Percentiles rank a stretch among this genome's conserved stretches.
Evolutionary conservation across 371 early-diverging fungal genomes (phyloP).

Genomic region (Syncephalastrum sp.): DNA sequence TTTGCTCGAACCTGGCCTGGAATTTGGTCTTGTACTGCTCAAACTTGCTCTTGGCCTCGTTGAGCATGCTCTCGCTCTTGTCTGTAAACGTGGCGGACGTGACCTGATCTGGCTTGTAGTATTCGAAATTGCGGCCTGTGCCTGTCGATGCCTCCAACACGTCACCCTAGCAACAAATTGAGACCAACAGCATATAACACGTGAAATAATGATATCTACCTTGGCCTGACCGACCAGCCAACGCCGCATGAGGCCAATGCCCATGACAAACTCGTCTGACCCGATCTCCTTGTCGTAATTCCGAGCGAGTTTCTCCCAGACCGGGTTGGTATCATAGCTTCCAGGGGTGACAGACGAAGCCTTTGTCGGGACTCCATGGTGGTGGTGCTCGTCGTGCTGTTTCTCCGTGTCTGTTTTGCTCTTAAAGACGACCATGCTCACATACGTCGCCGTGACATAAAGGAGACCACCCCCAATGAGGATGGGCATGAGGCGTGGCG

Average conservation of each 20-base stretch:
- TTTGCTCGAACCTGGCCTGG: conserved; percentile 30
- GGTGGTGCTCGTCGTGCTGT: conserved; percentile 1
- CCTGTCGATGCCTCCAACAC: conserved; percentile 68
- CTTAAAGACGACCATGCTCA: conserved; percentile 48
- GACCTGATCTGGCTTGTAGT: conserved; percentile 48
- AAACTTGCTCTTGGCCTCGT: conserved; percentile 50
- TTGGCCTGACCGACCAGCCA: conserved; percentile 53
- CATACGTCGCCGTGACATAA: conserved; percentile 46
- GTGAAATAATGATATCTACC: conserved; percentile 15
- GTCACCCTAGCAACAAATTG: conserved; percentile 39
- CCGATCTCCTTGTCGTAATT: conserved; percentile 64
- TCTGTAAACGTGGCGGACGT: conserved; percentile 60
- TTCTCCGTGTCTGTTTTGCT: conserved; percentile 31
- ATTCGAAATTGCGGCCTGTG: conserved; percentile 70
- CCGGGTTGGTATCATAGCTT: conserved; percentile 40
- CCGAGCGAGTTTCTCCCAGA: conserved; percentile 52
- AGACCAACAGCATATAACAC: neutral
- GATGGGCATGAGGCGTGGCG: conserved; percentile 34
- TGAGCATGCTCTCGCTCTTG: conserved; percentile 57
- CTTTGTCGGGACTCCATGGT: conserved; percentile 5
- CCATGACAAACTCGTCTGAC: conserved; percentile 70
- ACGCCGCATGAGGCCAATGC: conserved; percentile 54
- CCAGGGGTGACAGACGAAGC: conserved; percentile 26
- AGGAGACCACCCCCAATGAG: conserved; percentile 46
- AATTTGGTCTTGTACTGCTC: conserved; percentile 32